A percentile compares a stretch with the other conserved stretches of the same genome.
Evolutionary conservation across 2,329 filamentous ascomycete species (phyloP).

Genomic region (Exophiala bonariae): DNA sequence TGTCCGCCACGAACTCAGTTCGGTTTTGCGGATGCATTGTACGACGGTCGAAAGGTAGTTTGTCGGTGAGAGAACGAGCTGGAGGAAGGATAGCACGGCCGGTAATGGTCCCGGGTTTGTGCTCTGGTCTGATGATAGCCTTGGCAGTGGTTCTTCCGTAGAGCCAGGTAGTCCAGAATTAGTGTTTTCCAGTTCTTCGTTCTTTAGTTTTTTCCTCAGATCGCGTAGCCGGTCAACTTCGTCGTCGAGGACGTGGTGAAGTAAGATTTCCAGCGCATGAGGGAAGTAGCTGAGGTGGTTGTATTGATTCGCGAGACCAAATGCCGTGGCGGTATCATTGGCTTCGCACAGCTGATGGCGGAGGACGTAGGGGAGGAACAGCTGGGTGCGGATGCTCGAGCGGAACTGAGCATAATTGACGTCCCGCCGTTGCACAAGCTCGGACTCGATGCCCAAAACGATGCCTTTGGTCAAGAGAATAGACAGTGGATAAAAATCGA

Average conservation of each 20-base stretch:
- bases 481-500: constrained; percentile 96
- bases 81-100: constrained; percentile 61
- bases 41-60: constrained; percentile 92
- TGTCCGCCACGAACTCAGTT: constrained; percentile 91
- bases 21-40: constrained; percentile 95
- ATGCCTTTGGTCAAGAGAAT: constrained; percentile 87
- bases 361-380: constrained; percentile 87
- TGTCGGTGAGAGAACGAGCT: constrained; percentile 66
- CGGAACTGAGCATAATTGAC: constrained; percentile 87
- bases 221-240: constrained; percentile 68
- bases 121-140: no score
- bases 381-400: constrained; percentile 83
- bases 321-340: constrained; percentile 75
- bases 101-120: constrained; percentile 39
- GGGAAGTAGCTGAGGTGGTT: constrained; percentile 86
- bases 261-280: constrained; percentile 85
- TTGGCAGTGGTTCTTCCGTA: neutral
- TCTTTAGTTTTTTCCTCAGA: constrained; percentile 30
- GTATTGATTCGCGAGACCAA: constrained; percentile 81
- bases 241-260: constrained; percentile 91
- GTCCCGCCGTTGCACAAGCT: constrained; percentile 89
- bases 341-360: constrained; percentile 70
- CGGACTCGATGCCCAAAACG: constrained; percentile 84
- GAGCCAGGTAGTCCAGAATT: no score
- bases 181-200: no score